Evolutionary conservation across 441 rosid species (phyloP).

Genomic region (Hypseocharis bilobata): DNA sequence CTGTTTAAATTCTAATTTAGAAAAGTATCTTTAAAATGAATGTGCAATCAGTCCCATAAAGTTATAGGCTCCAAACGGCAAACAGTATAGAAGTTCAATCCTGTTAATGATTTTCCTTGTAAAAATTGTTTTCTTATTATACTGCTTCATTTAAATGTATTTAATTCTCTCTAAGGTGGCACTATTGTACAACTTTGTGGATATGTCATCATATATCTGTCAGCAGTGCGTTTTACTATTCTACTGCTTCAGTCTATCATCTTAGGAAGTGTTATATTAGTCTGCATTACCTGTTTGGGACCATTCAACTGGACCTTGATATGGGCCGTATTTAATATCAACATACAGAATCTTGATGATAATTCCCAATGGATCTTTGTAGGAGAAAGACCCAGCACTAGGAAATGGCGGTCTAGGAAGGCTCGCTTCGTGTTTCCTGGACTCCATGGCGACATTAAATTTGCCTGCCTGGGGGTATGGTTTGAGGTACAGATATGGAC

Average conservation of each 20-base stretch:
- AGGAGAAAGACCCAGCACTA: slow-evolving; percentile 98
- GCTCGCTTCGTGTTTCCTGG: slow-evolving; percentile 93
- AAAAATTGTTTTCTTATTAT: background rate
- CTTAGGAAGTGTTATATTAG: slow-evolving; percentile 2
- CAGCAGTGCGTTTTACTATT: background rate
- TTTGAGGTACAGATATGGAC: slow-evolving; percentile 82
- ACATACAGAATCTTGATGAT: slow-evolving; percentile 1
- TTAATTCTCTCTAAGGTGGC: background rate
- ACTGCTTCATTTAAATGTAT: background rate
- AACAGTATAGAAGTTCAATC: background rate
- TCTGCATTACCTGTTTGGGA: background rate
- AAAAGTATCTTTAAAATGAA: background rate
- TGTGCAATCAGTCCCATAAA: background rate
- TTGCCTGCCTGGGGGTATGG: slow-evolving; percentile 99
- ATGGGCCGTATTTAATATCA: slow-evolving; percentile 4
- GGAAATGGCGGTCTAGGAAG: slow-evolving; percentile 99
- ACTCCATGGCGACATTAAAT: slow-evolving; percentile 91
- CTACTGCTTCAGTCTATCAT: background rate
- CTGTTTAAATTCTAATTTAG: background rate
- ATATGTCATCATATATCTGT: background rate
- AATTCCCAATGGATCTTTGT: slow-evolving; percentile 20
- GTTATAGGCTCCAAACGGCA: background rate
- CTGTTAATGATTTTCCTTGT: background rate
- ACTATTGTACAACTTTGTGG: background rate
- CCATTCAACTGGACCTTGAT: background rate